Percentiles rank a stretch among this genome's conserved stretches.
These are phyloP conservation scores for Aegilops longissima DNA, from an alignment of 176 grass and related monocot genomes.

Conservation along the genomic window DNA sequence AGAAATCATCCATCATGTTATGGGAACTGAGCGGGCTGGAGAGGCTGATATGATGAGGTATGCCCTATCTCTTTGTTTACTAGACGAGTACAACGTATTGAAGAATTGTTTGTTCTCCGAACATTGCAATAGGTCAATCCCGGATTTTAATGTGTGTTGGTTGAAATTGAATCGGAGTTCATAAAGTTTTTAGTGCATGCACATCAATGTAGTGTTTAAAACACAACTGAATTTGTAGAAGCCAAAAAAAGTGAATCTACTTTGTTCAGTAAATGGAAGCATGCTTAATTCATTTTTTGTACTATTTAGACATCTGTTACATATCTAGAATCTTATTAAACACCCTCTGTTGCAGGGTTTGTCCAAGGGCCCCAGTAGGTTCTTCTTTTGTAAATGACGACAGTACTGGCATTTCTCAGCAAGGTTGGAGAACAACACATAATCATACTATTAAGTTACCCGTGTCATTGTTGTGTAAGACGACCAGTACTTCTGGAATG, in stretches of 20 bases:
- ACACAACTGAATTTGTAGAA: neutral
- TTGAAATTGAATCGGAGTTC: slow-evolving; percentile 1
- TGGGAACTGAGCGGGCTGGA: slow-evolving; percentile 4
- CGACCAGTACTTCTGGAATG: neutral
- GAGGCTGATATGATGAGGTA: slow-evolving; percentile 35
- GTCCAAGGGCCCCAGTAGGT: slow-evolving; percentile 21
- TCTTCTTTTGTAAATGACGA: slow-evolving; percentile 15
- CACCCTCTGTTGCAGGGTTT: slow-evolving; percentile 26
- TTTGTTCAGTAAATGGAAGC: slow-evolving; percentile 22
- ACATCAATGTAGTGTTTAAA: slow-evolving; percentile 9
- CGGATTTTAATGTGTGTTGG: neutral
- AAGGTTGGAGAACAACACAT: slow-evolving; percentile 47
- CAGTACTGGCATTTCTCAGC: slow-evolving; percentile 6
- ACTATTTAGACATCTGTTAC: neutral
- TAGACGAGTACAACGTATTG: neutral
- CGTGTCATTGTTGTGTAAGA: neutral
- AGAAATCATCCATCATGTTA: slow-evolving; percentile 25
- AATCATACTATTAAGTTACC: slow-evolving; percentile 38
- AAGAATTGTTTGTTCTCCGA: neutral
- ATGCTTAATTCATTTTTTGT: neutral
- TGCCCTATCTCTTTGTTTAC: slow-evolving; percentile 21
- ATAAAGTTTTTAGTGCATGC: slow-evolving; percentile 3
- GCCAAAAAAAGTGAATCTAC: neutral
- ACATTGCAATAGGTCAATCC: neutral
- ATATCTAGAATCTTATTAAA: slow-evolving; percentile 10